phyloP scores from a whole-genome alignment of 306 rosid species.

The Sphenostylis stenocarpa region DNA sequence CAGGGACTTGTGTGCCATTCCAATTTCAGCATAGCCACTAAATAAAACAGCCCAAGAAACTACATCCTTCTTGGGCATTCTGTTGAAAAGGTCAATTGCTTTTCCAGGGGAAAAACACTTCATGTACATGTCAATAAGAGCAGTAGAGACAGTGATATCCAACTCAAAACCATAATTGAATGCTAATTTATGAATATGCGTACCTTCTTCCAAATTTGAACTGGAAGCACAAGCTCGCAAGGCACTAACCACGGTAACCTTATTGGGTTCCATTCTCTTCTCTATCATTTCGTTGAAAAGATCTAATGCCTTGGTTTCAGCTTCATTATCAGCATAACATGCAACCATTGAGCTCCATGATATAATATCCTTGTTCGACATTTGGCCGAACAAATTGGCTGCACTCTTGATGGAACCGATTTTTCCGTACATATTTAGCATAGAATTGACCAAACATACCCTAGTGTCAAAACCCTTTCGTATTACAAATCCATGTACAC shows the following conservation, averaged over 20 bases:
- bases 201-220: constrained; percentile 62
- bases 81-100: constrained; percentile 56
- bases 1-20: constrained; percentile 66
- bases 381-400: constrained; percentile 52
- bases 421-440: constrained; percentile 66
- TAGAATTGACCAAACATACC: constrained; percentile 57
- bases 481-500: constrained; percentile 59
- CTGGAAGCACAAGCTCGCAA: constrained; percentile 64
- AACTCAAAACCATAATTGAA: constrained; percentile 50
- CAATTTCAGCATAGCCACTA: constrained; percentile 64
- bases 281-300: constrained; percentile 66
- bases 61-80: constrained; percentile 74
- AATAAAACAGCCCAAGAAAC: constrained; percentile 75
- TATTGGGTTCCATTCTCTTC: constrained; percentile 51
- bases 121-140: constrained; percentile 77
- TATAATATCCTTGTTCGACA: constrained; percentile 61
- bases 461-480: constrained; percentile 48
- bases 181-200: constrained; percentile 59
- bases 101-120: constrained; percentile 61
- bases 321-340: constrained; percentile 67
- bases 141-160: constrained; percentile 58
- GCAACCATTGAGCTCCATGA: constrained; percentile 91
- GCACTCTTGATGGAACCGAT: constrained; percentile 54
- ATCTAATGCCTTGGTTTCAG: constrained; percentile 47
- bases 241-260: constrained; percentile 61